Evolutionary conservation across 2,329 filamentous ascomycete genomes (phyloP), one percentile per base, ranked within the genome.

Genomic region (Cytospora mali): DNA sequence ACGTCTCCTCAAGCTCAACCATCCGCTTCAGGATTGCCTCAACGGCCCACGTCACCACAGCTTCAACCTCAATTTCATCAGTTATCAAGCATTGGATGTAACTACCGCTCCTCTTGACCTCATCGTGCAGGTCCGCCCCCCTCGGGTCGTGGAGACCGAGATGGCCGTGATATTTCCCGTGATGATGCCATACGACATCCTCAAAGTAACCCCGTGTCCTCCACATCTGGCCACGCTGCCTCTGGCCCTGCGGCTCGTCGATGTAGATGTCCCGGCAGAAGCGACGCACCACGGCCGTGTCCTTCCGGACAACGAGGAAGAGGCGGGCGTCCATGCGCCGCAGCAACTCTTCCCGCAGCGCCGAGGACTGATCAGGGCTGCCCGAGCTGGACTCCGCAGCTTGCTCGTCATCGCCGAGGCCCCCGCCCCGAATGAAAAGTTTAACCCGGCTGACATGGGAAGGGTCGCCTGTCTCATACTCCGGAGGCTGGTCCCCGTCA

Each of bases 271-370:
- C 6, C 21, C 68, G 28, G 1, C 11, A 13, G 35, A 71, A 62
- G 16, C 69, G 62, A 18, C 68, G 57, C 3, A 55, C 11, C 31
- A 62, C 66, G 1, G 67, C 68, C 2, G 48, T 51, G 0, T 29
- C 39, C 31, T 65, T 68, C 3, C 46, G 55, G 0, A 64, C 66
- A 1, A 62, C 61, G 4, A 72, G 46, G 56, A 69, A 70, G 1
- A 72, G 50, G 31, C 67, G 66, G n/a, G 70, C 55, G 23, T 69
- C 62, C 31, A 66, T n/a, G 14, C 23, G 5, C 10, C 14, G 29
- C 25, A 11, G n/a, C 13, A 72, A 18, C 9, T 4, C 49, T 13
- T 28, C 49, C 49, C 25, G 49, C 49, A 28, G 21, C 21, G 49
- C 13, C 33, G 6, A 11, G 6, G 31, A 11, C 31, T 33, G 31